A percentile compares a stretch with the other conserved stretches of the same genome.
Evolutionary conservation across 1,139 yeast genomes (phyloP).

Genomic region (Saccharomyces pastorianus): DNA sequence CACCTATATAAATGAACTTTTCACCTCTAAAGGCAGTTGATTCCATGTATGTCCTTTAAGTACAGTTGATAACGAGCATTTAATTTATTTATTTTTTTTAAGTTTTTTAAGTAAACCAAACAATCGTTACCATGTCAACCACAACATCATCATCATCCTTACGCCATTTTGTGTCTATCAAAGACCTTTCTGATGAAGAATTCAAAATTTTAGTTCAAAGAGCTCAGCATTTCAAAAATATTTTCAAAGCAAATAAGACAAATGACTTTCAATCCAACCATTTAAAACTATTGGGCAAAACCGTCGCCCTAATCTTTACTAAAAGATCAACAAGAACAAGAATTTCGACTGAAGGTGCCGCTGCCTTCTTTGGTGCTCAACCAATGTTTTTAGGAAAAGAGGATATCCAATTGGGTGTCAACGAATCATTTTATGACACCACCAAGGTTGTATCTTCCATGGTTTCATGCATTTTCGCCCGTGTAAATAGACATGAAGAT

Average conservation of each 20-base stretch:
- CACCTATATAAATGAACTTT: not conserved
- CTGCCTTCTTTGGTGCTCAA: conserved; percentile 85
- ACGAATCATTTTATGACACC: conserved; percentile 83
- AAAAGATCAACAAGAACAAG: conserved; percentile 94
- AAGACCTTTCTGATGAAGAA: conserved; percentile 65
- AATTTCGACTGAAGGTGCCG: conserved; percentile 91
- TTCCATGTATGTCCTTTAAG: conserved; percentile 19
- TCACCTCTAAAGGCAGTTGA: conserved; percentile 4
- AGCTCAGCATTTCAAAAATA: conserved; percentile 53
- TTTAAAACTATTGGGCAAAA: conserved; percentile 63
- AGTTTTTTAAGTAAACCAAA: no score
- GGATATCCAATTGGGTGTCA: conserved; percentile 92
- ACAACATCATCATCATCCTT: conserved; percentile 20
- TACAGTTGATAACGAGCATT: conserved; percentile 25
- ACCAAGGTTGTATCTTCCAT: conserved; percentile 84
- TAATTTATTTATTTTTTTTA: conserved; percentile 1
- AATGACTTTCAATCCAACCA: conserved; percentile 42
- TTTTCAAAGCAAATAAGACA: conserved; percentile 44
- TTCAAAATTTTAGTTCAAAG: conserved; percentile 58
- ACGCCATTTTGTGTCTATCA: conserved; percentile 73
- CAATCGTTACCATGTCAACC: conserved; percentile 1
- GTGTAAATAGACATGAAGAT: conserved; percentile 80
- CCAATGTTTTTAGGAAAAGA: conserved; percentile 96
- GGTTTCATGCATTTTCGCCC: conserved; percentile 94
- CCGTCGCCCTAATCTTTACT: conserved; percentile 74